Percentiles rank a stretch among this genome's conserved stretches.
phyloP scores from a whole-genome alignment of 2,329 filamentous ascomycete species.

The Penicillium sp. region DNA sequence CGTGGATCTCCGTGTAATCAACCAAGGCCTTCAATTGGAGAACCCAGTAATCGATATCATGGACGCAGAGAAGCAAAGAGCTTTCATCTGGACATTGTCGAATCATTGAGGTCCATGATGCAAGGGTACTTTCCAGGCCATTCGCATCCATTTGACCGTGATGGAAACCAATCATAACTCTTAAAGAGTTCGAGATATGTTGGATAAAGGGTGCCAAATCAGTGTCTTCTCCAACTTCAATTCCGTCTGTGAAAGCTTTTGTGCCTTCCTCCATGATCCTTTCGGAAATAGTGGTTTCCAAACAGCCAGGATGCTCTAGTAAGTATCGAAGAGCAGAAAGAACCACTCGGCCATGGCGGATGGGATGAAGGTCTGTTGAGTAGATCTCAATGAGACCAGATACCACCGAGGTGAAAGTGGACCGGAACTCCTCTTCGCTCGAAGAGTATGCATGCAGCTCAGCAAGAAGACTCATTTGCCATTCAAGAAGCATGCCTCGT shows the following conservation, averaged over 20 bases:
- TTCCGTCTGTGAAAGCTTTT: conserved; percentile 14
- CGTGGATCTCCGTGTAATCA: conserved; percentile 60
- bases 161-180: conserved; percentile 36
- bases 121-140: conserved; percentile 31
- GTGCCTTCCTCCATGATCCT: conserved; percentile 28
- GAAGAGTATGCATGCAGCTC: conserved; percentile 30
- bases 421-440: conserved; percentile 30
- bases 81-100: conserved; percentile 45
- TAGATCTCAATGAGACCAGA: conserved; percentile 38
- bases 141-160: conserved; percentile 30
- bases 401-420: conserved; percentile 28
- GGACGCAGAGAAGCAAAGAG: conserved; percentile 47
- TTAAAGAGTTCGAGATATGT: conserved; percentile 36
- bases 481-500: conserved; percentile 37
- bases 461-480: conserved; percentile 38
- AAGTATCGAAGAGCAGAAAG: conserved; percentile 37
- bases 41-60: conserved; percentile 52
- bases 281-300: conserved; percentile 29
- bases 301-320: conserved; percentile 31
- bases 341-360: conserved; percentile 40
- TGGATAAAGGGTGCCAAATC: conserved; percentile 26
- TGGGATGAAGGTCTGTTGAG: conserved; percentile 28
- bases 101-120: conserved; percentile 43
- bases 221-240: conserved; percentile 26
- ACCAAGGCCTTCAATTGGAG: conserved; percentile 54